Evolutionary conservation across 345 rosid species (phyloP).

Genomic region (Linum usitatissimum): DNA sequence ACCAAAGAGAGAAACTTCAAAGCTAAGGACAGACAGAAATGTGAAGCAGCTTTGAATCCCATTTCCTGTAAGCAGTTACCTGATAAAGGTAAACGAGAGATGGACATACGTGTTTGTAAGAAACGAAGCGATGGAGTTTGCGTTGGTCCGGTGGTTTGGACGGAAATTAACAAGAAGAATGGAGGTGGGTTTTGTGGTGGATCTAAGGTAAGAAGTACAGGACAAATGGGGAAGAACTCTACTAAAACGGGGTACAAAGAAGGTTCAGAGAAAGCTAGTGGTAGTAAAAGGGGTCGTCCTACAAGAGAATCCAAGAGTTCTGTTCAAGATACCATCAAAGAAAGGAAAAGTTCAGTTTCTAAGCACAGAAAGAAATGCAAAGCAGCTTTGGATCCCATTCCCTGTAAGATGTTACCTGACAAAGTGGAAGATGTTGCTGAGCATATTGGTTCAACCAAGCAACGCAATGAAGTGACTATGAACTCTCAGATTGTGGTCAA

Average conservation of each 20-base stretch:
- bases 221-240: not conserved
- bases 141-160: not conserved
- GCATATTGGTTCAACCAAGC: not conserved
- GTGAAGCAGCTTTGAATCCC: not conserved
- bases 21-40: not conserved
- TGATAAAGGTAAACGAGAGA: too few relatives aligned
- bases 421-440: not conserved
- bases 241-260: too few relatives aligned
- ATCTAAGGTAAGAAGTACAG: not conserved
- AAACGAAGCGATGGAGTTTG: not conserved
- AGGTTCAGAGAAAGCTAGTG: too few relatives aligned
- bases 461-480: not conserved
- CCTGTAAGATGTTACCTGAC: not conserved
- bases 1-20: too few relatives aligned
- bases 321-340: not conserved
- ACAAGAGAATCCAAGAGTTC: too few relatives aligned
- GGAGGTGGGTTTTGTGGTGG: not conserved
- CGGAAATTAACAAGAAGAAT: not conserved
- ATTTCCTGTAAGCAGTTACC: too few relatives aligned
- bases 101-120: not conserved
- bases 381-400: not conserved
- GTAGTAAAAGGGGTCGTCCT: too few relatives aligned
- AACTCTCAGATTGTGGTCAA: not conserved
- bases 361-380: not conserved
- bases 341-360: not conserved